phyloP scores from a whole-genome alignment of 768 basidiomycete species.

The Xerocomus spinulosus region DNA sequence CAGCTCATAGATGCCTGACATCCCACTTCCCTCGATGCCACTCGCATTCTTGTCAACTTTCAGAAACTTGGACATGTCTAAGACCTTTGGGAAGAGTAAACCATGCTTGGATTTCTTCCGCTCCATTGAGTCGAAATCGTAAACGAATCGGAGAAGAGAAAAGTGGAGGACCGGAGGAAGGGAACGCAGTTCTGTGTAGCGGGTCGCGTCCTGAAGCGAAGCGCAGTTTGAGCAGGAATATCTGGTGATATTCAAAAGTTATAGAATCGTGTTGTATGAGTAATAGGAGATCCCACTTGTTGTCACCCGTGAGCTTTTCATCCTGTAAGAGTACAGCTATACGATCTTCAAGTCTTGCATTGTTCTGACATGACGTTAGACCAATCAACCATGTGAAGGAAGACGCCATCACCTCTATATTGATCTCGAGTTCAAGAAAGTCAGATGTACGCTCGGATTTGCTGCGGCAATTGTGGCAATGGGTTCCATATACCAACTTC shows the following conservation, averaged over 20 bases:
- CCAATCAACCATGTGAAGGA: neutral
- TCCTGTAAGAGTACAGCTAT: conserved; percentile 60
- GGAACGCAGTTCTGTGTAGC: conserved; percentile 62
- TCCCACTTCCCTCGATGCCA: conserved; percentile 11
- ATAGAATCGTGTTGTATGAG: neutral
- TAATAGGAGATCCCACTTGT: conserved; percentile 48
- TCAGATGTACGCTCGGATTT: conserved; percentile 64
- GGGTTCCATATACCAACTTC: conserved; percentile 72
- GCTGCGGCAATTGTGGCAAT: conserved; percentile 65
- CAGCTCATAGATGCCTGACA: conserved; percentile 63
- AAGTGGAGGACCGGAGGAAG: conserved; percentile 90
- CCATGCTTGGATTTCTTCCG: conserved; percentile 84
- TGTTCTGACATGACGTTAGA: conserved; percentile 43
- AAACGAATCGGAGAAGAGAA: conserved; percentile 90
- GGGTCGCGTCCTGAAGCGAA: conserved; percentile 69
- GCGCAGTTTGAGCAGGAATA: conserved; percentile 80
- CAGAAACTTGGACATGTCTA: conserved; percentile 73
- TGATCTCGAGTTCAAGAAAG: conserved; percentile 88
- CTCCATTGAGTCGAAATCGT: conserved; percentile 69
- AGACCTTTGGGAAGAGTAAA: conserved; percentile 67
- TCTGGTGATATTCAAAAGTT: conserved; percentile 33
- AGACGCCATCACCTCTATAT: conserved; percentile 51
- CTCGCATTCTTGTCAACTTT: conserved; percentile 22
- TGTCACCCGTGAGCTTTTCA: conserved; percentile 77
- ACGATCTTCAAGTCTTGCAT: conserved; percentile 69